Conservation (phyloP, 352 stramenopile genomes). For the Porosira glacialis region DNA sequence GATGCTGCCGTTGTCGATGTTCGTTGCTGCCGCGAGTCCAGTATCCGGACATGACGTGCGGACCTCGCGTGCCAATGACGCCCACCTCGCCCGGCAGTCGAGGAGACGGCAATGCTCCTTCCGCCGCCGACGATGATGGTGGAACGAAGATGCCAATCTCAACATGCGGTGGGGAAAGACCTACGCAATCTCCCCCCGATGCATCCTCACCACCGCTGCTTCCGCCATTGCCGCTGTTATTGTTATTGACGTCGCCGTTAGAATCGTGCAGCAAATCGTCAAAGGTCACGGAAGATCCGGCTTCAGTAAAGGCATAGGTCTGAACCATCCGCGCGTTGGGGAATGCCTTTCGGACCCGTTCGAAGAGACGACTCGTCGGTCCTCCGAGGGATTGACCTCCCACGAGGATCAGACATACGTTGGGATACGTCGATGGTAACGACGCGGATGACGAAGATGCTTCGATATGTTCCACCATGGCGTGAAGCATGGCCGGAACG, state of each 20-base stretch:
- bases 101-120: no score
- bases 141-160: conserved; percentile 50
- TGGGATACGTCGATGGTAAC: conserved; percentile 17
- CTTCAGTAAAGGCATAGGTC: conserved; percentile 84
- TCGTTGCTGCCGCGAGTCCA: conserved; percentile 59
- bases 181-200: conserved; percentile 47
- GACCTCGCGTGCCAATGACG: conserved; percentile 77
- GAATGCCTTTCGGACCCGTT: conserved; percentile 61
- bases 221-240: conserved; percentile 1
- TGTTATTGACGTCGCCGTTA: neutral
- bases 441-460: neutral
- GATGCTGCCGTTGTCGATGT: conserved; percentile 1
- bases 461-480: conserved; percentile 36
- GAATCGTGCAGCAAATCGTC: conserved; percentile 33
- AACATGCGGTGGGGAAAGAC: conserved; percentile 62
- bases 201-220: neutral
- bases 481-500: conserved; percentile 81
- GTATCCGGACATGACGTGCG: conserved; percentile 83
- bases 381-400: conserved; percentile 73
- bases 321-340: conserved; percentile 79
- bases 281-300: conserved; percentile 83
- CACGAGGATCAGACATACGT: conserved; percentile 77
- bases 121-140: no score
- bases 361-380: conserved; percentile 12
- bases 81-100: conserved; percentile 49